Percentiles rank a stretch among this genome's conserved stretches.
Evolutionary conservation across 768 basidiomycete genomes (phyloP).

Genomic region (Serendipita vermifera): DNA sequence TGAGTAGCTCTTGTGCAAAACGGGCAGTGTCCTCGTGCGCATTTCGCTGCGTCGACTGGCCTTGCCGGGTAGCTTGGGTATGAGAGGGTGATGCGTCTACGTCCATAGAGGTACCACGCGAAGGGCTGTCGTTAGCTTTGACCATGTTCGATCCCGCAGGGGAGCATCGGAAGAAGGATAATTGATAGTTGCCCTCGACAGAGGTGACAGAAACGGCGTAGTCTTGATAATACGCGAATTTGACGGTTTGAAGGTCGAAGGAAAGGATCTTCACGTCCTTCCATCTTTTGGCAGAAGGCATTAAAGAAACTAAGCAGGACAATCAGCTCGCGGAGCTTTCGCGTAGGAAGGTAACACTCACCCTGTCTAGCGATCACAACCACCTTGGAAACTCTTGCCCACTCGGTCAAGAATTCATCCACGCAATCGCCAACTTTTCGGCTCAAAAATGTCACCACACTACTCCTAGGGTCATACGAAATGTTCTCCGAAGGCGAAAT

Average conservation of each 20-base stretch:
- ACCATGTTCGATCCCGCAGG: background rate
- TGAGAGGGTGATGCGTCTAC: too few relatives aligned
- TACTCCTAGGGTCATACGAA: constrained; percentile 78
- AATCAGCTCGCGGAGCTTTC: background rate
- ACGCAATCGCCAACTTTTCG: constrained; percentile 81
- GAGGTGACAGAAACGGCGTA: constrained; percentile 16
- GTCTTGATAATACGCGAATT: constrained; percentile 51
- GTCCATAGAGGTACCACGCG: background rate
- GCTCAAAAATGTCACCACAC: constrained; percentile 78
- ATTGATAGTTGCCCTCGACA: constrained; percentile 21
- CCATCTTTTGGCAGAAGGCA: constrained; percentile 63
- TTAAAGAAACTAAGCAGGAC: constrained; percentile 51
- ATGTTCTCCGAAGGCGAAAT: constrained; percentile 80
- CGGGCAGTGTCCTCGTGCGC: background rate
- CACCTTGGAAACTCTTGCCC: constrained; percentile 87
- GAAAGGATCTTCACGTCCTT: constrained; percentile 68
- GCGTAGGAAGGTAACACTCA: constrained; percentile 23
- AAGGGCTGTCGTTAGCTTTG: background rate
- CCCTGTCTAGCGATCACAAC: constrained; percentile 86
- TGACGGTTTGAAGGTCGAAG: constrained; percentile 87
- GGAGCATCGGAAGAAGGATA: constrained; percentile 17
- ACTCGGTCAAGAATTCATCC: constrained; percentile 81
- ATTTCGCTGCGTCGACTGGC: background rate
- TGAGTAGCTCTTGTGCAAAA: background rate
- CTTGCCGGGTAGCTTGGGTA: too few relatives aligned